Percentiles rank a stretch among this genome's conserved stretches.
phyloP scores from a whole-genome alignment of 225 moss, liverwort and hornwort species.

The Asterella californica region DNA sequence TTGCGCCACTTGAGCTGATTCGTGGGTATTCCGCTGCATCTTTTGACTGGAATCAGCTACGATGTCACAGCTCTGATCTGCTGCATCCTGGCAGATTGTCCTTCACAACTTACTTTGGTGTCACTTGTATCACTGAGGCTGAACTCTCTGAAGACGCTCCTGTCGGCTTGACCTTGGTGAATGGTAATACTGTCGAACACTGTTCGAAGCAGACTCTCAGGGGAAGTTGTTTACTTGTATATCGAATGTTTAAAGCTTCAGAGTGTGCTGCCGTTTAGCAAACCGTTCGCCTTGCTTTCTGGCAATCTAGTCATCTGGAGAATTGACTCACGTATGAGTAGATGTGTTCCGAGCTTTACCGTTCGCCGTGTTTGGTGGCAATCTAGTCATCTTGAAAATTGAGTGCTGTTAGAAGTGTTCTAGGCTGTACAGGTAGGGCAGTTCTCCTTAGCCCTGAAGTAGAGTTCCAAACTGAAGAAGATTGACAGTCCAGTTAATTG shows the following conservation, averaged over 20 bases:
- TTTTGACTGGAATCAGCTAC: background rate
- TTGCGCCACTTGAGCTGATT: background rate
- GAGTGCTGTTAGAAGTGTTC: background rate
- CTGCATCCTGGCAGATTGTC: background rate
- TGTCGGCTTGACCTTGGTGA: background rate
- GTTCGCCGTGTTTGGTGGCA: background rate
- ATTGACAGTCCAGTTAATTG: background rate
- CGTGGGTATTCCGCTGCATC: background rate
- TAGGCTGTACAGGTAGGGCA: conserved; percentile 3
- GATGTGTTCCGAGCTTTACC: no score
- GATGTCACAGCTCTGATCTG: conserved; percentile 11
- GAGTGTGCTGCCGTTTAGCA: background rate
- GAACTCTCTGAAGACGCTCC: background rate
- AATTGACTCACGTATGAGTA: no score
- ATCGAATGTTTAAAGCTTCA: background rate
- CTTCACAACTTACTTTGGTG: background rate
- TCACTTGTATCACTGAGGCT: background rate
- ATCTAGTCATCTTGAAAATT: background rate
- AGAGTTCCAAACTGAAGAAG: background rate
- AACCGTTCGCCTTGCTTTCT: background rate
- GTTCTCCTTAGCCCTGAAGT: background rate
- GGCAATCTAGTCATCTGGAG: no score
- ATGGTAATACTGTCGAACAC: background rate
- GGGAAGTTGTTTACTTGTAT: background rate
- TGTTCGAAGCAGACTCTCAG: background rate